Evolutionary conservation across 2,329 filamentous ascomycete species (phyloP), one percentile per base, ranked within the genome.

Genomic region (Didymella lethalis): DNA sequence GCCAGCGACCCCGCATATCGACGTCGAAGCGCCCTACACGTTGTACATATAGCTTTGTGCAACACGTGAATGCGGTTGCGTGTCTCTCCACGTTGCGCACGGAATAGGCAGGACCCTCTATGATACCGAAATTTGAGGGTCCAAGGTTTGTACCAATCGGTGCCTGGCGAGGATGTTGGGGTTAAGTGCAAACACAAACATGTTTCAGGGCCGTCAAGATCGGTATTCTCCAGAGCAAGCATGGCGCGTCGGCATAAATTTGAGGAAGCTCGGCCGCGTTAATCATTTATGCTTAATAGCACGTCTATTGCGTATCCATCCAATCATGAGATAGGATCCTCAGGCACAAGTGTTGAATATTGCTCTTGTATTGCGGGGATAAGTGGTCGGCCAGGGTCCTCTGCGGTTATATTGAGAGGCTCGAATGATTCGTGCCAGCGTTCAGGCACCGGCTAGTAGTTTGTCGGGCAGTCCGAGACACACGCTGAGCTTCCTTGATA

Each of bases 61-160:
- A 40, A 59, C 54, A 48, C 23, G 32, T 54, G 45, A 54, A 54
- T 48, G 50, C 20, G n/a, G 56, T 34, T 54, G 49, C 49, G 25
- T 54, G 56, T 59, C 40, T 54, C 50, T 54, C 56, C 45, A 59
- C 56, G 46, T 54, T 54, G 45, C 28, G 46, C 18, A 46, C 45
- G 5, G 38, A 46, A 38, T 40, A 54, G 46, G 50, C 20, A 48
- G 34, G 41, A 40, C 46, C 23, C 40, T 23, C 40, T 12, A 29
- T 18, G 40, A 54, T 18, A 38, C 40, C 32, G 50, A 54, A 43
- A 59, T 54, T 54, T 51, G 46, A 59, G 46, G 55, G 38, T 32
- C 28, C 36, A 32, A 10, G n/a, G 36, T 44, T 20, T 46, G 28
- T 54, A 51, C 56, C 56, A 59, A 54, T 59, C 56, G 41, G 56